A percentile compares a stretch with the other conserved stretches of the same genome.
phyloP scores from a whole-genome alignment of 257 asterid genomes.

The Plantago elongata region DNA sequence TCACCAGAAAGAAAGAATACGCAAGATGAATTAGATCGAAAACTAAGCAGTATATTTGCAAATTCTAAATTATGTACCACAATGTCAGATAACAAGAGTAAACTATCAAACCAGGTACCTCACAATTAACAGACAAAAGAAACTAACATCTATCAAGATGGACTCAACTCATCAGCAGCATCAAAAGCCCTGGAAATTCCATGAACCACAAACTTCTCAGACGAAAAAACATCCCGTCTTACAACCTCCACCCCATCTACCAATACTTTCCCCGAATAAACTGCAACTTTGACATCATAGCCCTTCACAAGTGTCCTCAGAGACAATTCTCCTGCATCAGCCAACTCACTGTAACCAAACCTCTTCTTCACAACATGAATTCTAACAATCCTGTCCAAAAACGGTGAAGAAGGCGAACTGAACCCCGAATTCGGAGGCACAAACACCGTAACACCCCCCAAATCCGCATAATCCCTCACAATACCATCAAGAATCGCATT shows the following conservation, averaged over 20 bases:
- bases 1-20: neutral
- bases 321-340: constrained; percentile 28
- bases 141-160: constrained; percentile 18
- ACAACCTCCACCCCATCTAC: constrained; percentile 51
- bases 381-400: constrained; percentile 45
- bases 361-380: constrained; percentile 51
- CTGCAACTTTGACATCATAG: constrained; percentile 28
- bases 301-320: constrained; percentile 39
- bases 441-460: constrained; percentile 44
- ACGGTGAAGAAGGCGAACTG: constrained; percentile 43
- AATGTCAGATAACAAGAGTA: neutral
- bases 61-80: neutral
- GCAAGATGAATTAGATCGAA: neutral
- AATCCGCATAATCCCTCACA: constrained; percentile 30
- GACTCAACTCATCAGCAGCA: constrained; percentile 20
- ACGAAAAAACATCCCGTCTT: constrained; percentile 34
- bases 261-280: constrained; percentile 18
- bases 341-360: constrained; percentile 31
- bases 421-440: constrained; percentile 55
- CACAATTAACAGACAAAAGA: neutral
- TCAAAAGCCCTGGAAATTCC: constrained; percentile 51
- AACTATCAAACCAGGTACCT: neutral
- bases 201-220: constrained; percentile 44
- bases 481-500: constrained; percentile 49
- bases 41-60: neutral